These are phyloP conservation scores for Holtermanniella nyarrowii DNA, from an alignment of 768 basidiomycete species.

Conservation along the genomic window DNA sequence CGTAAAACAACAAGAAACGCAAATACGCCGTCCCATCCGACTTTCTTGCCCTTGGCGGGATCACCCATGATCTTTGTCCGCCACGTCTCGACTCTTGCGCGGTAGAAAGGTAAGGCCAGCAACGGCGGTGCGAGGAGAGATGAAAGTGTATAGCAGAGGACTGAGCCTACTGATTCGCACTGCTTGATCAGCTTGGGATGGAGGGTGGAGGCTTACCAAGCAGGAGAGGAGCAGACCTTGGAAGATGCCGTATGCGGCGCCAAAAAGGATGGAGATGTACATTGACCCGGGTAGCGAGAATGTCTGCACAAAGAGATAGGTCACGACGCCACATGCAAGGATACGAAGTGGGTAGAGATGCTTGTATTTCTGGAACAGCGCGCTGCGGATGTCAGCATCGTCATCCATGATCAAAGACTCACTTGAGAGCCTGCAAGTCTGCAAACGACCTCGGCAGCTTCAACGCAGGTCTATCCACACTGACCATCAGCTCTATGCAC, in stretches of 20 bases:
- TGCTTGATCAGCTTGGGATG: conserved; percentile 6
- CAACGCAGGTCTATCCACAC: conserved; percentile 59
- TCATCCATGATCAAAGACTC: conserved; percentile 48
- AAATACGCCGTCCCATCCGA: conserved; percentile 48
- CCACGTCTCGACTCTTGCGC: conserved; percentile 71
- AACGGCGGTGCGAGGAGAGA: conserved; percentile 87
- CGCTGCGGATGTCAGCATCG: conserved; percentile 39
- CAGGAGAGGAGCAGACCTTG: conserved; percentile 82
- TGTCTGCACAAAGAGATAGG: conserved; percentile 90
- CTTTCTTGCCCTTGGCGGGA: conserved; percentile 52
- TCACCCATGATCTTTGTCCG: conserved; percentile 64
- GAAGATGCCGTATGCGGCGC: conserved; percentile 87
- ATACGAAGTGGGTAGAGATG: conserved; percentile 77
- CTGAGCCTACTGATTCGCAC: conserved; percentile 81
- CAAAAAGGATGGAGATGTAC: conserved; percentile 93
- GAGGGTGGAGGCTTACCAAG: conserved; percentile 43
- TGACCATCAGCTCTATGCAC: conserved; percentile 1
- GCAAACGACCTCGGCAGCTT: conserved; percentile 80
- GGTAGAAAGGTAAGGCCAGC: conserved; percentile 75
- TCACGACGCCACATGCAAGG: conserved; percentile 72
- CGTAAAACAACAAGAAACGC: conserved; percentile 87
- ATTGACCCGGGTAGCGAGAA: conserved; percentile 95
- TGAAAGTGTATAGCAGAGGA: conserved; percentile 85
- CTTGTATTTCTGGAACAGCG: conserved; percentile 57
- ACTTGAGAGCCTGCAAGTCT: conserved; percentile 75